Base-by-base conservation (phyloP, 768 basidiomycete species). In the Gymnopilus junonius region DNA sequence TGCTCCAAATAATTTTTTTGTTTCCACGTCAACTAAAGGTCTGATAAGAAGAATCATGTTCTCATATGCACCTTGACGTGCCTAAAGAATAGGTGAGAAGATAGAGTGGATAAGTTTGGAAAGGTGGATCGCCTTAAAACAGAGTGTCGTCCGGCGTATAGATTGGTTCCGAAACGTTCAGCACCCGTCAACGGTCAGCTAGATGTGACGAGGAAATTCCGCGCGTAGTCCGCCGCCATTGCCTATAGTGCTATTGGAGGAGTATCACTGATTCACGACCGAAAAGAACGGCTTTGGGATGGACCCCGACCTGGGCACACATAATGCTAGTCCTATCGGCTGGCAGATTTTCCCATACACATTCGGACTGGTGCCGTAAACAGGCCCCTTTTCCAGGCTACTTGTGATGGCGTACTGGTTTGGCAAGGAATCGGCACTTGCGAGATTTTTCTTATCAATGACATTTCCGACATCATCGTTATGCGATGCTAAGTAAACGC, bases 401-500 rank as follows among this genome's bases (percentile, higher is more conserved):
- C 31, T 51, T 29, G 8, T n/a, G n/a, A n/a, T n/a, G n/a, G n/a
- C n/a, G n/a, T n/a, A n/a, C n/a, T n/a, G n/a, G n/a, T 31, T 50
- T 27, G 17, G 31, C 48, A 29, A 32, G 17, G 27, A 45, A 58
- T 58, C 40, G 34, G 56, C 39, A 20, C 17, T 58, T 57, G 25
- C 55, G 27, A 31, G 7, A n/a, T 10, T 8, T 51, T 51, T 51
- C 48, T 51, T 51, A 51, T 51, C 29, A 51, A 20, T 51, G 48
- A 17, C 29, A 51, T 29, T 31, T 14, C 8, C 20, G 55, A 56
- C 34, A 40, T 39, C 17, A 20, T 39, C 5, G 15, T 39, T 17
- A 8, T 8, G 27, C 55, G 25, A 40, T 27, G 37, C 61, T 75
- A 89, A 25, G 79, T 73, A 74, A 93, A 92, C 3, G 85, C 83